These are phyloP conservation scores for Austroboletus niveus DNA, from an alignment of 1,284 basidiomycete species.

Conservation along the genomic window DNA sequence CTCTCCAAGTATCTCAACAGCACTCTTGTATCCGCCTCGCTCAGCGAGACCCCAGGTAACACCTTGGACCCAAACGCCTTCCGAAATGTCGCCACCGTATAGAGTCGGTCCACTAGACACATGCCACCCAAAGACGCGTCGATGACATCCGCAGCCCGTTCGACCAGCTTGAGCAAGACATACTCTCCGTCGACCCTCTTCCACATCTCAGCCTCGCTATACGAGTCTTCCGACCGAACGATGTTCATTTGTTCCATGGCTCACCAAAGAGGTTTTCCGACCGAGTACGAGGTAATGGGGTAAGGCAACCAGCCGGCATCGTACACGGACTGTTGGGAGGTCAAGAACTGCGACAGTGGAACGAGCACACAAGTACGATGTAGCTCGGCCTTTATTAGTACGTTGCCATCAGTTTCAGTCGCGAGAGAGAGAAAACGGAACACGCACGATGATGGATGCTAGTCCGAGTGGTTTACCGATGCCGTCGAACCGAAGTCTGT, in stretches of 20 bases:
- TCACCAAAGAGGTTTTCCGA: conserved; percentile 88
- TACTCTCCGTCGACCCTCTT: conserved; percentile 67
- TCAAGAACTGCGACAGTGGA: conserved; percentile 57
- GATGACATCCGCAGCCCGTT: conserved; percentile 64
- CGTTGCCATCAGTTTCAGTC: conserved; percentile 21
- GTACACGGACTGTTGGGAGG: conserved; percentile 61
- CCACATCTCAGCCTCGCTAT: conserved; percentile 67
- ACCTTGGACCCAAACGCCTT: conserved; percentile 52
- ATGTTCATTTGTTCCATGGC: conserved; percentile 76
- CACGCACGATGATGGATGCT: conserved; percentile 71
- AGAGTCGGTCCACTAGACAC: conserved; percentile 67
- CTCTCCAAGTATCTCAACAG: too few species aligned
- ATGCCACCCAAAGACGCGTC: conserved; percentile 49
- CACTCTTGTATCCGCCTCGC: conserved; percentile 66
- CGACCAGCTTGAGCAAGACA: conserved; percentile 65
- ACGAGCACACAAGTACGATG: conserved; percentile 45
- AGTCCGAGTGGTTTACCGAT: conserved; percentile 82
- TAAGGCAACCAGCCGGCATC: conserved; percentile 66
- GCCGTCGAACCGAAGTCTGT: conserved; percentile 60
- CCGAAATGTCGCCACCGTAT: conserved; percentile 62
- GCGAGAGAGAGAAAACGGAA: neutral
- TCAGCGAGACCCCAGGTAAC: conserved; percentile 41
- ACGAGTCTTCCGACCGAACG: conserved; percentile 56
- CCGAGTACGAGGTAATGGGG: conserved; percentile 66
- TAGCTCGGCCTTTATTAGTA: conserved; percentile 65